A percentile compares a stretch with the other conserved stretches of the same genome.
These are phyloP conservation scores for Prunus campanulata DNA, from an alignment of 306 rosid genomes.

Conservation along the genomic window DNA sequence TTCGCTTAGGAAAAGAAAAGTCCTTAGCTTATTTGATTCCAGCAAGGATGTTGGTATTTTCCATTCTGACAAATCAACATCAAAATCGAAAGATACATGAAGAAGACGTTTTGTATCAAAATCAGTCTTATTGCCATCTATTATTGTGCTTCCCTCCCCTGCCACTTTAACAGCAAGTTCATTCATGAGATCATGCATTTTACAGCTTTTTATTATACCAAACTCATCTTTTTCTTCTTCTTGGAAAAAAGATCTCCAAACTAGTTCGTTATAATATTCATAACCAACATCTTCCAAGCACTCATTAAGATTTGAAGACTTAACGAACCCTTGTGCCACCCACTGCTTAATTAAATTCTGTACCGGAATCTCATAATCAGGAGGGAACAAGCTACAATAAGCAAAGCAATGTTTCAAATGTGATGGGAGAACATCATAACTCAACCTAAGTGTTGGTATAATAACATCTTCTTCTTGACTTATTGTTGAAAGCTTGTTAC, in stretches of 20 bases:
- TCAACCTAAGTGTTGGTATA: background rate
- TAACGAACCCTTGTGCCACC: no score
- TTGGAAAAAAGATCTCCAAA: conserved; percentile 37
- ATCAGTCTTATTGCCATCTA: background rate
- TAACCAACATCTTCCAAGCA: conserved; percentile 12
- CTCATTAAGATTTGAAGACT: no score
- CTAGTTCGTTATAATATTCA: conserved; percentile 30
- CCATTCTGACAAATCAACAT: accelerated
- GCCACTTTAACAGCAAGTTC: conserved; percentile 26
- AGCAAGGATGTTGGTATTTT: background rate
- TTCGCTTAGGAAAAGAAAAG: background rate
- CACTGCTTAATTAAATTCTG: no score
- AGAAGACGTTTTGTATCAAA: background rate
- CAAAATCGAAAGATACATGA: conserved; percentile 2
- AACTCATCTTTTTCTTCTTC: background rate
- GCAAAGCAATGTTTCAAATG: conserved; percentile 4
- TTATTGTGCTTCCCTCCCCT: background rate
- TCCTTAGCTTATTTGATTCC: conserved; percentile 18
- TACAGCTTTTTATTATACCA: no score
- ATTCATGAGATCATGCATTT: no score
- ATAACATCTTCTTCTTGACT: background rate
- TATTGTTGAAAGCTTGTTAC: background rate
- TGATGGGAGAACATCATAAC: background rate
- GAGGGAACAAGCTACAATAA: background rate
- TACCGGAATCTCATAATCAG: no score